Evolutionary conservation across 2,329 filamentous ascomycete genomes (phyloP).

Genomic region (Grosmannia serpens): DNA sequence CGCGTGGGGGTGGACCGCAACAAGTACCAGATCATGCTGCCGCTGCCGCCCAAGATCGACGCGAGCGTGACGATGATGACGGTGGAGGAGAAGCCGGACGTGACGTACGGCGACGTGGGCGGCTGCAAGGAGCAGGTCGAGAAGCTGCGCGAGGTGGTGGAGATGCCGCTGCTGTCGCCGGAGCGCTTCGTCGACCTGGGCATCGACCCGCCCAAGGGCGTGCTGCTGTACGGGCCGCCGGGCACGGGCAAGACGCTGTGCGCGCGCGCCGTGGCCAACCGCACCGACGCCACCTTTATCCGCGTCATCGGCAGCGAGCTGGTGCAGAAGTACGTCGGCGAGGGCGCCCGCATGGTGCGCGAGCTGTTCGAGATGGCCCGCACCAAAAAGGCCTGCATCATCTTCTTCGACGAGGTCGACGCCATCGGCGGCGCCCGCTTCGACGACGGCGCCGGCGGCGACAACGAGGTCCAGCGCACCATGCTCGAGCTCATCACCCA

Average conservation of each 20-base stretch:
- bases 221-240: slow-evolving; percentile 88
- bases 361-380: slow-evolving; percentile 99
- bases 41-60: slow-evolving; percentile 95
- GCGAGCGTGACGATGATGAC: slow-evolving; percentile 99
- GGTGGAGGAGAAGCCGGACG: slow-evolving; percentile 98
- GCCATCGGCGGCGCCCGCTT: slow-evolving; percentile 98
- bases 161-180: slow-evolving; percentile 93
- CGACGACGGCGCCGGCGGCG: slow-evolving; percentile 91
- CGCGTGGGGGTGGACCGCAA: slow-evolving; percentile 94
- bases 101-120: slow-evolving; percentile 96
- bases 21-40: slow-evolving; percentile 98
- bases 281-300: slow-evolving; percentile 97
- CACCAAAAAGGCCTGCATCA: slow-evolving; percentile 99
- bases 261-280: slow-evolving; percentile 90
- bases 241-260: slow-evolving; percentile 99
- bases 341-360: slow-evolving; percentile 95
- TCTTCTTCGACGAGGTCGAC: slow-evolving; percentile 99
- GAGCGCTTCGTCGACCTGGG: slow-evolving; percentile 98
- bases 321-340: slow-evolving; percentile 97
- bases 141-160: slow-evolving; percentile 95
- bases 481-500: slow-evolving; percentile 98
- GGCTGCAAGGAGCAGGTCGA: slow-evolving; percentile 99
- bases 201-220: slow-evolving; percentile 96
- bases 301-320: slow-evolving; percentile 95
- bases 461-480: slow-evolving; percentile 94